Evolutionary conservation across 495 filamentous ascomycete genomes (phyloP).

Genomic region (Aspergillus wentii): DNA sequence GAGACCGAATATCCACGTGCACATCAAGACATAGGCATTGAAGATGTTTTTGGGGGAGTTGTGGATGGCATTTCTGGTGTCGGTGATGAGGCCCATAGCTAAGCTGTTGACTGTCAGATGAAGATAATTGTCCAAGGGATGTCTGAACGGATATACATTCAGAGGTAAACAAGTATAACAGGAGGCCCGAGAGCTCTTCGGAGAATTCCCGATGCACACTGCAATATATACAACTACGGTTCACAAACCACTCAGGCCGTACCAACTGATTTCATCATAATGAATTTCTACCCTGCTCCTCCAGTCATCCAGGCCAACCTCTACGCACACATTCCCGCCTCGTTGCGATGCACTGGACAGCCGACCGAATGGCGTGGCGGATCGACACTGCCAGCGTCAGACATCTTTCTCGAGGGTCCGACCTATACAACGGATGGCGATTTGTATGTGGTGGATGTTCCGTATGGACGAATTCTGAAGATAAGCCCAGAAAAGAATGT

Average conservation of each 20-base stretch:
- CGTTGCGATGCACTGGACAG: conserved; percentile 14
- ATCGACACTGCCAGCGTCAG: conserved; percentile 12
- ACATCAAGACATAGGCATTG: conserved; percentile 15
- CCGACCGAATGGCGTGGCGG: conserved; percentile 13
- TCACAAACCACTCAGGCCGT: too few relatives aligned
- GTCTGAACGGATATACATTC: not conserved
- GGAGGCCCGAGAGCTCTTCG: too few relatives aligned
- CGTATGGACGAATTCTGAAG: conserved; percentile 24
- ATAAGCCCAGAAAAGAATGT: conserved; percentile 13
- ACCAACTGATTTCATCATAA: too few relatives aligned
- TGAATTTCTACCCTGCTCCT: conserved; percentile 22
- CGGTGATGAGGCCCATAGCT: conserved; percentile 55
- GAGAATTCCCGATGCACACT: too few relatives aligned
- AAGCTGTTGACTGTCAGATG: too few relatives aligned
- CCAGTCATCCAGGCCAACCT: conserved; percentile 17
- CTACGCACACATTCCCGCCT: conserved; percentile 11
- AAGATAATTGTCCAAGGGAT: conserved; percentile 49
- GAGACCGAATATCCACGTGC: conserved; percentile 16
- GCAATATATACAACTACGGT: too few relatives aligned
- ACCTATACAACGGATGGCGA: conserved; percentile 7
- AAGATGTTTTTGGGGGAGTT: conserved; percentile 14
- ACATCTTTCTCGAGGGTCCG: conserved; percentile 22
- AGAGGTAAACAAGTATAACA: too few relatives aligned
- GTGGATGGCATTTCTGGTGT: conserved; percentile 41
- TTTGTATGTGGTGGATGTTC: conserved; percentile 21